Base-by-base conservation (phyloP, 371 early-diverging fungal genomes). In the Zancudomyces culisetae region DNA sequence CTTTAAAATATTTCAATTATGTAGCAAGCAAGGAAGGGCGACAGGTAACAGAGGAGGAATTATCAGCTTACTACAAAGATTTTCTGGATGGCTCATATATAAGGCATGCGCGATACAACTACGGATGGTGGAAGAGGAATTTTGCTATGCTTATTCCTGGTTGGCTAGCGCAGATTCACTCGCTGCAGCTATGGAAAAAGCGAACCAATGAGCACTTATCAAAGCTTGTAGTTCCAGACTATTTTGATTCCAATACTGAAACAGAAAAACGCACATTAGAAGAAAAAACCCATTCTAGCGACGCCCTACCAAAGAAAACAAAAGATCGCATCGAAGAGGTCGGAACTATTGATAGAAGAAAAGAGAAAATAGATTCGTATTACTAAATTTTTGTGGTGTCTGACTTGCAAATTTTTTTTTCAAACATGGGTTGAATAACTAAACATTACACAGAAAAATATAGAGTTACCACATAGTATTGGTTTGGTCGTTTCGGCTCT, bases 41-140 rank as follows among this genome's bases (percentile, higher is more conserved):
- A 4, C 61, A 61, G 30, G 76, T 80, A 22, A 79, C 81, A 46
- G 63, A 80, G 42, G 78, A 82, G 30, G 81, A 80, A 23, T 60
- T 87, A 53, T 83, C 87, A 0, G 54, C 71, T 20, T 87, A 83
- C 55, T 87, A 81, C 66, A 78, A 79, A 60, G 74, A 78, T 49
- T 87, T 84, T 61, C 66, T 85, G 56, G 72, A 78, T 49, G 76
- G 74, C 43, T 75, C 83, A 3, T 77, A 78, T 27, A 72, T 64
- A 20, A 69, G 82, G 43, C 85, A 87, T 55, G 70, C 78, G 75
- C 72, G 59, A 46, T 87, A 87, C 61, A 87, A 87, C 58, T 62
- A 72, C 20, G 61, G 66, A 43, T 81, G 83, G 81, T 83, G 83
- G 85, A 64, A 71, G 23, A 67, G 79, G 45, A 87, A 81, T 50